Evolutionary conservation across 805 yeast species (phyloP).

Genomic region (Candida suzukii): DNA sequence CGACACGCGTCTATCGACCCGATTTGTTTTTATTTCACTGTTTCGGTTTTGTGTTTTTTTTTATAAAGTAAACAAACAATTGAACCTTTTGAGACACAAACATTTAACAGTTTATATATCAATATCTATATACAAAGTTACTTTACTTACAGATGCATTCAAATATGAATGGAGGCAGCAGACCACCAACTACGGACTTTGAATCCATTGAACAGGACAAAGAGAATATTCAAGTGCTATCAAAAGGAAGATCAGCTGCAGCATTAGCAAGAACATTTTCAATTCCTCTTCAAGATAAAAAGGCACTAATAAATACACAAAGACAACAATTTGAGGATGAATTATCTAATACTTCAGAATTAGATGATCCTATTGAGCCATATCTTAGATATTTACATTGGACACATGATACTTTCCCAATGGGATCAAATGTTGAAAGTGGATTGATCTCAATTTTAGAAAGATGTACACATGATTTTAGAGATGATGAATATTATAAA

Average conservation of each 20-base stretch:
- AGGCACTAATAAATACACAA: constrained; percentile 19
- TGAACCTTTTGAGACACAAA: no score
- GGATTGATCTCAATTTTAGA: constrained; percentile 63
- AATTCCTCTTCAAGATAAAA: constrained; percentile 12
- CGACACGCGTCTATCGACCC: no score
- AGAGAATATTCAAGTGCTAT: constrained; percentile 66
- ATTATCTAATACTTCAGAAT: constrained; percentile 36
- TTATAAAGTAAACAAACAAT: no score
- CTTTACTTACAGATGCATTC: not conserved
- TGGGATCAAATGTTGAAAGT: constrained; percentile 53
- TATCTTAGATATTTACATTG: constrained; percentile 72
- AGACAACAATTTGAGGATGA: constrained; percentile 41
- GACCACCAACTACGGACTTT: constrained; percentile 14
- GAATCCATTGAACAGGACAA: constrained; percentile 51
- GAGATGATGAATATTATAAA: constrained; percentile 58
- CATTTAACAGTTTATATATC: no score
- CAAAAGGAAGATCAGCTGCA: constrained; percentile 62
- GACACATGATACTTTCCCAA: constrained; percentile 57
- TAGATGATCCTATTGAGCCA: constrained; percentile 80
- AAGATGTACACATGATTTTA: constrained; percentile 61
- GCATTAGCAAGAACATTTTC: constrained; percentile 42
- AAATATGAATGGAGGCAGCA: not conserved
- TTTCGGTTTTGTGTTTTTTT: no score
- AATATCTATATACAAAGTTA: no score
- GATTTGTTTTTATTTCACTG: no score